Conservation (phyloP, 805 yeast species). For the Lipomyces yamanashiensis region DNA sequence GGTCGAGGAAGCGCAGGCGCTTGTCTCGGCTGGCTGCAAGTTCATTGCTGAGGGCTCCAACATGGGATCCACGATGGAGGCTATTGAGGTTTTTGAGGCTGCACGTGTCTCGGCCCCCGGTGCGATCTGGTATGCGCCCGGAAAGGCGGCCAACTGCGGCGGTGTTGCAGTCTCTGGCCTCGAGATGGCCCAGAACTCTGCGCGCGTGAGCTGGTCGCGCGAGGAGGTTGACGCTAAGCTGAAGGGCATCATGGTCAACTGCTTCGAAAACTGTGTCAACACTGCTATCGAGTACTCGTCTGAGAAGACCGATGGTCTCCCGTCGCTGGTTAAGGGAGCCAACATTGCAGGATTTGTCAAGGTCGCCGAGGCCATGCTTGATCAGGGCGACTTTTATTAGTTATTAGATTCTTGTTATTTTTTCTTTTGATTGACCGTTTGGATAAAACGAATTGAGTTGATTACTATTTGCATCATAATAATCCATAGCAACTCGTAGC, state of each 20-base stretch:
- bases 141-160: slow-evolving; percentile 99
- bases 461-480: no score
- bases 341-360: slow-evolving; percentile 98
- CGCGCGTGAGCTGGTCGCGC: slow-evolving; percentile 84
- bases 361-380: slow-evolving; percentile 98
- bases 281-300: slow-evolving; percentile 82
- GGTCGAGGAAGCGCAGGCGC: slow-evolving; percentile 94
- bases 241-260: slow-evolving; percentile 88
- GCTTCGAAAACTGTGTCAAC: slow-evolving; percentile 90
- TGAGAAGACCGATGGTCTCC: slow-evolving; percentile 67
- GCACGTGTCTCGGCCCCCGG: slow-evolving; percentile 44
- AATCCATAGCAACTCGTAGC: neutral
- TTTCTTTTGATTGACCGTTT: neutral
- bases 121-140: slow-evolving; percentile 97
- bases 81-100: slow-evolving; percentile 87
- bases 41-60: slow-evolving; percentile 98
- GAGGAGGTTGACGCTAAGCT: slow-evolving; percentile 92
- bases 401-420: neutral
- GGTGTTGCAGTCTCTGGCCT: slow-evolving; percentile 99
- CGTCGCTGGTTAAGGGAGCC: slow-evolving; percentile 97
- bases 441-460: neutral
- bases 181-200: slow-evolving; percentile 99
- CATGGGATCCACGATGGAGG: slow-evolving; percentile 99
- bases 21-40: slow-evolving; percentile 88
- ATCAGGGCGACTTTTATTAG: slow-evolving; percentile 77